Evolutionary conservation across 2,329 filamentous ascomycete genomes (phyloP).

Genomic region (Chrysoporthe cubensis): DNA sequence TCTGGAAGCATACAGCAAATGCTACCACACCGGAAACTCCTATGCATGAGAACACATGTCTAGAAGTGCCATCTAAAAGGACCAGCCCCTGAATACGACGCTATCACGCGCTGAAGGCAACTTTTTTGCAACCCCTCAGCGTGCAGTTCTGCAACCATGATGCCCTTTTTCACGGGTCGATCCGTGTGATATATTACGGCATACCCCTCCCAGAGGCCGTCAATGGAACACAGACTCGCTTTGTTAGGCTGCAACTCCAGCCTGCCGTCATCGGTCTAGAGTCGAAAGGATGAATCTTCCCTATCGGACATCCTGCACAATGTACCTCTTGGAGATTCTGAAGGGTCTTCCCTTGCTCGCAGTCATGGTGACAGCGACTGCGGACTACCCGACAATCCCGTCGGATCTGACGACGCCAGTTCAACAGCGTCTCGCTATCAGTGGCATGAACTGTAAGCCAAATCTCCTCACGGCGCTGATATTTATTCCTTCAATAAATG

Average conservation of each 20-base stretch:
- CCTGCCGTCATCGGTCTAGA: background rate
- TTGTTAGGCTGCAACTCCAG: background rate
- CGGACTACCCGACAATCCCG: constrained; percentile 25
- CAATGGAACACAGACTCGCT: background rate
- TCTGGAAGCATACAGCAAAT: background rate
- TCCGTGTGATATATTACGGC: background rate
- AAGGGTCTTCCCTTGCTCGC: constrained; percentile 12
- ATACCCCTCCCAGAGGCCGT: background rate
- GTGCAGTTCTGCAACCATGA: background rate
- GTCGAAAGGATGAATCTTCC: background rate
- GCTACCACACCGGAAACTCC: constrained; percentile 1
- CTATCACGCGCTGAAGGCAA: constrained; percentile 6
- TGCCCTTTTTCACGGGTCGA: background rate
- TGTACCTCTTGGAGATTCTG: constrained; percentile 7
- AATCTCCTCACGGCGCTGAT: background rate
- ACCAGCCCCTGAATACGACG: constrained; percentile 6
- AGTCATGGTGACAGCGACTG: constrained; percentile 5
- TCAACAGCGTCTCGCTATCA: constrained; percentile 27
- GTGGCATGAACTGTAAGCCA: constrained; percentile 23
- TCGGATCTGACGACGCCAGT: constrained; percentile 26
- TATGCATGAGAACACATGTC: background rate
- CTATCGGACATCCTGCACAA: constrained; percentile 4
- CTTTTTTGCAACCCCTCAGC: constrained; percentile 1
- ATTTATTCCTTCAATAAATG: constrained; percentile 31
- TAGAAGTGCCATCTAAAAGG: background rate